Evolutionary conservation across 176 grass and related monocot genomes (phyloP), one percentile per base, ranked within the genome.

Genomic region (Aechmea fasciata): DNA sequence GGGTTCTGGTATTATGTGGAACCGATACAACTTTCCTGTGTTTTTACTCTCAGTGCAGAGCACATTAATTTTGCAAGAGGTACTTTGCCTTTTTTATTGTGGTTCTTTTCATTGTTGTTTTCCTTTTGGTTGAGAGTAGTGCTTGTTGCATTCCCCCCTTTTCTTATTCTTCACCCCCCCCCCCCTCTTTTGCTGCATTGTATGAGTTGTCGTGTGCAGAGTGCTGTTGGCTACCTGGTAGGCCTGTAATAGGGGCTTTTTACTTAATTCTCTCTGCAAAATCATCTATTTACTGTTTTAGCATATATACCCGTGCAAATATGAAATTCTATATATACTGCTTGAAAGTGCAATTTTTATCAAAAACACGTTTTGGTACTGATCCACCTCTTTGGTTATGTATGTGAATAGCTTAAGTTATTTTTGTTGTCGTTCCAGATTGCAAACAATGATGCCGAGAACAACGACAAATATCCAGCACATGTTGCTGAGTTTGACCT

Each of bases 401-500:
- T 41, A 41, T 41, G 33, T 62, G 10, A 62, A 18, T 62, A n/a
- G 57, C 57, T 62, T 62, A 10, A 20, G 14, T 22, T 25, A 4
- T 57, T 69, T 26, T 49, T 68, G 57, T 26, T 52, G 24, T 47
- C 24, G 20, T 25, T 72, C 33, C 79, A 87, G 82, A 72, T 80
- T 65, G 75, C 77, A 3, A 80, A 87, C 73, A 90, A 85, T 68
- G 87, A 89, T 76, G 67, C 76, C 47, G 75, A 83, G 72, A 71
- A 14, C 62, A 69, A 28, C 63, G 78, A 90, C 71, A 72, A 47
- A 52, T 81, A 87, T 70, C 69, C 69, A 85, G 47, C 71, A 71
- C 87, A 92, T 87, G 86, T 97, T 83, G 89, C 84, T 13, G 94
- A 97, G 89, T 97, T 97, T 53, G 86, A 97, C 66, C 84, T 97